Conservation (phyloP, 352 stramenopile species). For the Globisporangium cystogenes region DNA sequence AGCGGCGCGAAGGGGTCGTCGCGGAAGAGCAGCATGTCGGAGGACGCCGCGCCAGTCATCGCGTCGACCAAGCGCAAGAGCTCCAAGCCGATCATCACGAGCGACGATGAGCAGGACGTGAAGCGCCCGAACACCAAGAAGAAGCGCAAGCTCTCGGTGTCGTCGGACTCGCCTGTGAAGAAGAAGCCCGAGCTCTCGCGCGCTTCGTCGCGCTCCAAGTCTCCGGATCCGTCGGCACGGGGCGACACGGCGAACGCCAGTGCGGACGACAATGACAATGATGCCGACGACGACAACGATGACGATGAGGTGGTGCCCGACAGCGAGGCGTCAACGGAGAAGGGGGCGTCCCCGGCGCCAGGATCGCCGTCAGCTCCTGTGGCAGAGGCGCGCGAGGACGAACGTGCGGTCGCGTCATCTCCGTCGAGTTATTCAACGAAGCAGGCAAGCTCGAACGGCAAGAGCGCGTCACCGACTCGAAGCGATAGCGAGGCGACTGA, state of each 20-base stretch:
- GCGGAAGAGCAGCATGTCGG: slow-evolving; percentile 16
- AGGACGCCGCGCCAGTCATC: slow-evolving; percentile 6
- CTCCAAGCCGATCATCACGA: slow-evolving; percentile 23
- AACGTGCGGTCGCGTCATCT: not conserved
- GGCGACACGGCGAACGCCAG: not conserved
- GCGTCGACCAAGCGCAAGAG: slow-evolving; percentile 19
- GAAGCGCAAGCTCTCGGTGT: slow-evolving; percentile 39
- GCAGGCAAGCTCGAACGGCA: not conserved
- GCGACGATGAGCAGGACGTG: slow-evolving; percentile 25
- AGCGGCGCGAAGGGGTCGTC: slow-evolving; percentile 8
- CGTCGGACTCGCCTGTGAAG: slow-evolving; percentile 16
- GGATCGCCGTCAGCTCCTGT: not conserved
- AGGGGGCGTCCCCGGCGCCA: not conserved
- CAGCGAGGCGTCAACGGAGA: slow-evolving; percentile 1
- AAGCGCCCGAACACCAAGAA: slow-evolving; percentile 17
- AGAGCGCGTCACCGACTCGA: not conserved
- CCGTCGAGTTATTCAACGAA: not conserved
- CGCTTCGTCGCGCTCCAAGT: slow-evolving; percentile 8
- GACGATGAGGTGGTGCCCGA: not conserved
- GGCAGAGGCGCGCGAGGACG: not conserved
- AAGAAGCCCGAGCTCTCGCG: slow-evolving; percentile 15
- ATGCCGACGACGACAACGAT: slow-evolving; percentile 1
- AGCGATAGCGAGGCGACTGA: not conserved
- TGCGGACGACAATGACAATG: not conserved
- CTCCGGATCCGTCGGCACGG: not conserved